phyloP scores from a whole-genome alignment of 2,329 filamentous ascomycete species.

The Paraphoma chrysanthemicola region DNA sequence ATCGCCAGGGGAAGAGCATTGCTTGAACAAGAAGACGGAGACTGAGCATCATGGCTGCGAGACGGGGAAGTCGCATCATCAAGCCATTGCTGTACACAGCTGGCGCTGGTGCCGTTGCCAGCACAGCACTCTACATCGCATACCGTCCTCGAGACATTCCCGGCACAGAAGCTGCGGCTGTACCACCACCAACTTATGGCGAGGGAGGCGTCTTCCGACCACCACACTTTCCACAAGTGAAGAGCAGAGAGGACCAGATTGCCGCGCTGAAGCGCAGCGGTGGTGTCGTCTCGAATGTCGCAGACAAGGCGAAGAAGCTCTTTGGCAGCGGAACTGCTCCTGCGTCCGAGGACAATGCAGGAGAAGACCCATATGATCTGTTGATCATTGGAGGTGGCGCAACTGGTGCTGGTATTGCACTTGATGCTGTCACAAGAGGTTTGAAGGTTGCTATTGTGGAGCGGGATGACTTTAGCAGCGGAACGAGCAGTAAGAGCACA shows the following conservation, averaged over 20 bases:
- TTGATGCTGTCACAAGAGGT: conserved; percentile 80
- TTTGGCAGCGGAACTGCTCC: conserved; percentile 41
- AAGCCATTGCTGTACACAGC: conserved; percentile 66
- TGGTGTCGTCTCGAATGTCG: conserved; percentile 45
- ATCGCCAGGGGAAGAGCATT: too few relatives aligned
- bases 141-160: conserved; percentile 77
- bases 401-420: conserved; percentile 79
- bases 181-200: conserved; percentile 73
- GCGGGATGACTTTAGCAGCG: conserved; percentile 81
- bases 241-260: conserved; percentile 70
- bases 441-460: conserved; percentile 82
- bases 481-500: conserved; percentile 86
- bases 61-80: conserved; percentile 56
- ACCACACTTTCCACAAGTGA: conserved; percentile 70
- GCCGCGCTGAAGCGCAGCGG: conserved; percentile 63
- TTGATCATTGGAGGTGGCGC: conserved; percentile 81
- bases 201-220: conserved; percentile 72
- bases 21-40: not conserved
- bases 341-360: conserved; percentile 32
- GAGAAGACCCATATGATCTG: conserved; percentile 72
- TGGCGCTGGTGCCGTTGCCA: conserved; percentile 61
- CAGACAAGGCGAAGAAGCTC: conserved; percentile 51
- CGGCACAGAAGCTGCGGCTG: conserved; percentile 70
- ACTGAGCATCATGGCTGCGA: conserved; percentile 39
- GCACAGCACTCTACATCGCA: conserved; percentile 65